Evolutionary conservation across 2,329 filamentous ascomycete genomes (phyloP).

Genomic region (Bipolaris sorokiniana): DNA sequence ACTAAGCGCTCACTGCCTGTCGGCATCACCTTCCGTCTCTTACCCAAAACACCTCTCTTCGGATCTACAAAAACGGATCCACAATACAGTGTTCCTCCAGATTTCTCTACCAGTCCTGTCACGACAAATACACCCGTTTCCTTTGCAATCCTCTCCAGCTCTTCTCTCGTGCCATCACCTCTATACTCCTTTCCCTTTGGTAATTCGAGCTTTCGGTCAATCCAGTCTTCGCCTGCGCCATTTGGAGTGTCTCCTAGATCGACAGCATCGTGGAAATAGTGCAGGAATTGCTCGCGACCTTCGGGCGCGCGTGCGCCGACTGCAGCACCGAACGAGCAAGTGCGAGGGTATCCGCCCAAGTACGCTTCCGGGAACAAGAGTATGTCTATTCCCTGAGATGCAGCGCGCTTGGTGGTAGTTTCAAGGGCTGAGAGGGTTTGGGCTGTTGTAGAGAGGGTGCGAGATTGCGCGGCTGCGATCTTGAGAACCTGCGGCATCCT

Average conservation of each 20-base stretch:
- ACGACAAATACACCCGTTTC: constrained; percentile 84
- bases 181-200: constrained; percentile 57
- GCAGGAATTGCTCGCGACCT: constrained; percentile 81
- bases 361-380: constrained; percentile 92
- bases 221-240: constrained; percentile 76
- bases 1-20: constrained; percentile 83
- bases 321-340: constrained; percentile 74
- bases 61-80: constrained; percentile 83
- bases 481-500: constrained; percentile 55
- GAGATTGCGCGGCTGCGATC: constrained; percentile 57
- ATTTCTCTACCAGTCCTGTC: constrained; percentile 77
- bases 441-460: constrained; percentile 55
- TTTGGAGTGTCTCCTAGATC: constrained; percentile 80
- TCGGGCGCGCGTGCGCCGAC: constrained; percentile 71
- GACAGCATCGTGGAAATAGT: constrained; percentile 78
- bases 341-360: constrained; percentile 88
- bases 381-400: constrained; percentile 66
- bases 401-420: constrained; percentile 67
- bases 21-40: constrained; percentile 92
- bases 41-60: constrained; percentile 72
- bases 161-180: constrained; percentile 80
- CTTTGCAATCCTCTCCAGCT: constrained; percentile 74
- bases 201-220: constrained; percentile 64
- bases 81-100: constrained; percentile 85
- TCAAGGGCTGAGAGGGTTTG: constrained; percentile 72